Percentiles rank a stretch among this genome's conserved stretches.
These are phyloP conservation scores for Talaromyces wortmannii DNA, from an alignment of 495 filamentous ascomycete genomes.

Conservation along the genomic window DNA sequence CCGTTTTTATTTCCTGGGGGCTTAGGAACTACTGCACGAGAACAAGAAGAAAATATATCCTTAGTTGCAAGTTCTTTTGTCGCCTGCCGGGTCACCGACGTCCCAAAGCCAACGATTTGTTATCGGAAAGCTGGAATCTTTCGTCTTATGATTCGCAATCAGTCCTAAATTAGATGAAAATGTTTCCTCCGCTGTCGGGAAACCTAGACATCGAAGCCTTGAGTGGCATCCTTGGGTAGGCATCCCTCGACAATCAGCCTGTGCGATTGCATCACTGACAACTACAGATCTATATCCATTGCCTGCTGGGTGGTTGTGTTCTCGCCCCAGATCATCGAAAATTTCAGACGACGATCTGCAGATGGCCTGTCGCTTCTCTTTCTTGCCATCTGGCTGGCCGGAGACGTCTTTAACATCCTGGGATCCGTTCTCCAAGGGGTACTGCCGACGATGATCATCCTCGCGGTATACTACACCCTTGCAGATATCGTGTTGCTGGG, in stretches of 20 bases:
- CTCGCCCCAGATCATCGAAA: conserved; percentile 93
- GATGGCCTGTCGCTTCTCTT: conserved; percentile 88
- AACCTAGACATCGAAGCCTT: conserved; percentile 79
- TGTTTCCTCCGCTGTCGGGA: conserved; percentile 63
- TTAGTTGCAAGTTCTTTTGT: no score
- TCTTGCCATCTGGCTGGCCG: conserved; percentile 81
- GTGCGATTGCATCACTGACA: neutral
- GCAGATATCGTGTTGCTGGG: conserved; percentile 82
- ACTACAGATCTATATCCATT: conserved; percentile 79
- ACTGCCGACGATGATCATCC: conserved; percentile 90
- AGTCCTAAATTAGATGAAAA: conserved; percentile 15
- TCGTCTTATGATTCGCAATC: neutral
- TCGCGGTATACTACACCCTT: conserved; percentile 92
- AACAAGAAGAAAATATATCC: no score
- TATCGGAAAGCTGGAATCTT: neutral
- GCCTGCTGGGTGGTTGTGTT: conserved; percentile 98
- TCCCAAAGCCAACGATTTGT: no score
- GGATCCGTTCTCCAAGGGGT: conserved; percentile 91
- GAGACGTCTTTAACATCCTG: conserved; percentile 95
- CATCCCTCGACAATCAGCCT: neutral
- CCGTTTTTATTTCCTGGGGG: no score
- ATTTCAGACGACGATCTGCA: conserved; percentile 79
- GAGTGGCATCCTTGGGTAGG: conserved; percentile 81
- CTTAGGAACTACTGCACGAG: no score
- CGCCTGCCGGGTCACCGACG: no score